These are phyloP conservation scores for Populus hybrid DNA, from an alignment of 441 rosid species.

Conservation along the genomic window DNA sequence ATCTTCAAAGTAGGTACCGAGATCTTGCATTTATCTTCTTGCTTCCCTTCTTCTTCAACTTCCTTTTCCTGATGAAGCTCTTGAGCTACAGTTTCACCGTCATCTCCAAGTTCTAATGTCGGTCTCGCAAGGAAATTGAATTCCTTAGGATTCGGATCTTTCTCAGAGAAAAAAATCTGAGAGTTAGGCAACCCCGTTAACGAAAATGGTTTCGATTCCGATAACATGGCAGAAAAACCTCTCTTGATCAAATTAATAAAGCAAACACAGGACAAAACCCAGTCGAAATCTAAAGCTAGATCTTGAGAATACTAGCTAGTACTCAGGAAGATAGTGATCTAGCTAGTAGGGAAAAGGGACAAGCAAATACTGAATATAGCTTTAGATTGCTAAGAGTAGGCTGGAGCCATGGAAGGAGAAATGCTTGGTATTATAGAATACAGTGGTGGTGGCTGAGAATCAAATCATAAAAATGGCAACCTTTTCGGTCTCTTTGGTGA, in stretches of 20 bases:
- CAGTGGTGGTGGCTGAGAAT: background rate
- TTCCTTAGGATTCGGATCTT: slow-evolving; percentile 41
- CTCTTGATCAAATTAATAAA: background rate
- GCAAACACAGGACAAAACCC: background rate
- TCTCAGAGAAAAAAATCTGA: slow-evolving; percentile 38
- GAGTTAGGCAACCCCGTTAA: slow-evolving; percentile 37
- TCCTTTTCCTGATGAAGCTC: slow-evolving; percentile 16
- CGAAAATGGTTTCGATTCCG: slow-evolving; percentile 24
- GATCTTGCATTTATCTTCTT: slow-evolving; percentile 27
- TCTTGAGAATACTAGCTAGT: background rate
- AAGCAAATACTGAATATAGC: background rate
- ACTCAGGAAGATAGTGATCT: too few relatives aligned
- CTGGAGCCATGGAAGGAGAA: background rate
- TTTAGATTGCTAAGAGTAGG: background rate
- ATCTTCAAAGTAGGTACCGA: slow-evolving; percentile 28
- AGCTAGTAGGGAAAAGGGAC: background rate
- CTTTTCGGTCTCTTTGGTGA: background rate
- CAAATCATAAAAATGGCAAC: background rate
- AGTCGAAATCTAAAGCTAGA: background rate
- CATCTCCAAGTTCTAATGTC: slow-evolving; percentile 26
- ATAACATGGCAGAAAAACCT: slow-evolving; percentile 20
- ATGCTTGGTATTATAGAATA: background rate
- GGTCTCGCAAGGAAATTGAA: slow-evolving; percentile 35
- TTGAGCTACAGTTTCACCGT: slow-evolving; percentile 17
- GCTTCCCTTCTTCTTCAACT: slow-evolving; percentile 6